Conservation (phyloP, 31 red algal species). For the Bonnemaisonia californica region DNA sequence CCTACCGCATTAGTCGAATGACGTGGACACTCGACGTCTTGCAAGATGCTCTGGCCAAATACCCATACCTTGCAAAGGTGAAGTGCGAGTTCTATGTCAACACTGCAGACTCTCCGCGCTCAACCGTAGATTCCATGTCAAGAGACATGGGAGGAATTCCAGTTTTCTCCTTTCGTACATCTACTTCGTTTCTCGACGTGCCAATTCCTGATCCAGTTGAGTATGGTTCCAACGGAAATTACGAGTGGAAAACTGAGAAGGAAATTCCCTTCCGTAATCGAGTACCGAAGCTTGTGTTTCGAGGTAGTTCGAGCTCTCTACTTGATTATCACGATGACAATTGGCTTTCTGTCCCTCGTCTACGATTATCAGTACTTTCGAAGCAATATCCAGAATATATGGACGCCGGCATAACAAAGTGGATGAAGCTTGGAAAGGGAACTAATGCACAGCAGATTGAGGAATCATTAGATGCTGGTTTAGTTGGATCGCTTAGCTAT, state of each 20-base stretch:
- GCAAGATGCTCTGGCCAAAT: slow-evolving; percentile 40
- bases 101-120: slow-evolving; percentile 71
- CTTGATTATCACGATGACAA: slow-evolving; percentile 76
- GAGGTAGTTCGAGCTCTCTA: slow-evolving; percentile 70
- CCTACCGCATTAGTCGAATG: slow-evolving; percentile 79
- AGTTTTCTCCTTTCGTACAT: slow-evolving; percentile 85
- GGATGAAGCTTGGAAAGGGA: slow-evolving; percentile 62
- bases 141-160: slow-evolving; percentile 74
- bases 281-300: slow-evolving; percentile 52
- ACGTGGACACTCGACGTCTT: slow-evolving; percentile 64
- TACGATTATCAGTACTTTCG: slow-evolving; percentile 52
- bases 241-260: slow-evolving; percentile 57
- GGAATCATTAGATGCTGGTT: slow-evolving; percentile 4
- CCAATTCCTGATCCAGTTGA: slow-evolving; percentile 88
- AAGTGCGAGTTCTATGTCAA: slow-evolving; percentile 83
- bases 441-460: slow-evolving; percentile 30
- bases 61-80: slow-evolving; percentile 55
- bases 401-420: slow-evolving; percentile 79
- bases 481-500: slow-evolving; percentile 33
- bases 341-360: slow-evolving; percentile 61
- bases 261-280: slow-evolving; percentile 14
- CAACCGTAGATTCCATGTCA: slow-evolving; percentile 72
- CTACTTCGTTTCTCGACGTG: slow-evolving; percentile 62
- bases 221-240: slow-evolving; percentile 82
- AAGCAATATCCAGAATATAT: slow-evolving; percentile 64